Evolutionary conservation across 495 filamentous ascomycete genomes (phyloP).

Genomic region (Penicillium cinerascens): DNA sequence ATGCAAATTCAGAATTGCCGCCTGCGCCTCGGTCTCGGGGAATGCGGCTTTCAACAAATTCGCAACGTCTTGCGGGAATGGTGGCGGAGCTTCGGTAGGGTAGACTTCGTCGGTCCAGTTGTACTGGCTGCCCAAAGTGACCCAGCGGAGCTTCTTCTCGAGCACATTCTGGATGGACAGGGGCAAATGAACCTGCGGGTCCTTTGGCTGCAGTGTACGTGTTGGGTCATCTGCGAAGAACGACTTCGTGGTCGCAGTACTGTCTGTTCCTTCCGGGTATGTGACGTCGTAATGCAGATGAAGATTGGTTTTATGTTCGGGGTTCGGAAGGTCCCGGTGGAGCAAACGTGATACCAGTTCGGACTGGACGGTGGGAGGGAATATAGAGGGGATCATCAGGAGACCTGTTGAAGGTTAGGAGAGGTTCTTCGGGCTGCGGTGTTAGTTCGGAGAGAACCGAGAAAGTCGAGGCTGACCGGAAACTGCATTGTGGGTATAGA

Average conservation of each 20-base stretch:
- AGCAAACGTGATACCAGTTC: conserved; percentile 64
- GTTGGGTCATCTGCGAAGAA: conserved; percentile 49
- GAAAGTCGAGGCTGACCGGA: conserved; percentile 36
- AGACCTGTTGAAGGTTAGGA: conserved; percentile 55
- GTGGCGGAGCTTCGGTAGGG: conserved; percentile 59
- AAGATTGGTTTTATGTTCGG: conserved; percentile 76
- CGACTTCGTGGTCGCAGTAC: conserved; percentile 24
- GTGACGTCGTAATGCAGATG: conserved; percentile 77
- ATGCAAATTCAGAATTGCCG: conserved; percentile 91
- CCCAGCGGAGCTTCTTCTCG: conserved; percentile 79
- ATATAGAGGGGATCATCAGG: conserved; percentile 65
- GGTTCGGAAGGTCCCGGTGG: conserved; percentile 75
- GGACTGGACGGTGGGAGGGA: conserved; percentile 65
- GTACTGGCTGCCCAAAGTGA: conserved; percentile 90
- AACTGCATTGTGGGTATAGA: conserved; percentile 42
- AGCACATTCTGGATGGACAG: conserved; percentile 63
- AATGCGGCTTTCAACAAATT: conserved; percentile 61
- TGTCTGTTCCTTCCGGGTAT: conserved; percentile 48
- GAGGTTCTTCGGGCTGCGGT: conserved; percentile 7
- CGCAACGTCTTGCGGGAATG: conserved; percentile 71
- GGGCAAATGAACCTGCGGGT: conserved; percentile 63
- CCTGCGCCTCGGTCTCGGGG: conserved; percentile 69
- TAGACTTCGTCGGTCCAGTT: conserved; percentile 88
- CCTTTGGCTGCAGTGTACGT: conserved; percentile 54
- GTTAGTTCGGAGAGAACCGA: conserved; percentile 33